Evolutionary conservation across 495 filamentous ascomycete species (phyloP).

Genomic region (Poronia punctata): DNA sequence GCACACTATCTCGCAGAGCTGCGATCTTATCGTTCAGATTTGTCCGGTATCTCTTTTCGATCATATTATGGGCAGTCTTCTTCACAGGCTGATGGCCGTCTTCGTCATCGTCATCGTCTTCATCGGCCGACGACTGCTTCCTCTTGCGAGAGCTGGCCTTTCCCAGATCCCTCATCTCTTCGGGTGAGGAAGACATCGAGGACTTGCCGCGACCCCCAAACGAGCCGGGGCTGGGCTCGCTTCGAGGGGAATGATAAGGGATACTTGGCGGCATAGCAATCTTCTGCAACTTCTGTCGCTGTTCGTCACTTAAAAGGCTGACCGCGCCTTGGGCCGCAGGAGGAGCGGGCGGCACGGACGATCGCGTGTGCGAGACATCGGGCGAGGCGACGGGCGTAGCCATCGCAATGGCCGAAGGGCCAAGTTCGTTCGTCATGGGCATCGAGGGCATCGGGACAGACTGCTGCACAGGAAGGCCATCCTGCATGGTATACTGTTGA

Average conservation of each 20-base stretch:
- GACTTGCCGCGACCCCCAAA: constrained; percentile 34
- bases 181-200: constrained; percentile 41
- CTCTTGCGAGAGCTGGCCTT: constrained; percentile 52
- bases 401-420: constrained; percentile 8
- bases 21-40: constrained; percentile 97
- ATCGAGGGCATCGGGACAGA: constrained; percentile 7
- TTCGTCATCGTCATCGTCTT: constrained; percentile 43
- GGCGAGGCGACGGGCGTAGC: constrained; percentile 8
- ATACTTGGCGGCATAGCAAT: constrained; percentile 53
- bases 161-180: constrained; percentile 31
- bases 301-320: constrained; percentile 35
- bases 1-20: constrained; percentile 81
- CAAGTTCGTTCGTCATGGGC: constrained; percentile 10
- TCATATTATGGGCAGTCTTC: constrained; percentile 95
- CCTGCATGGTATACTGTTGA: constrained; percentile 17
- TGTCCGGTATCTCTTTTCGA: constrained; percentile 92
- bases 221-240: constrained; percentile 43
- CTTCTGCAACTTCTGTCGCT: constrained; percentile 45
- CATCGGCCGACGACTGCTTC: constrained; percentile 52
- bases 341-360: too few species aligned
- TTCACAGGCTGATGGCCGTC: constrained; percentile 70
- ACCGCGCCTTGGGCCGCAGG: background rate
- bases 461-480: constrained; percentile 16
- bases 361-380: constrained; percentile 3
- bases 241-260: constrained; percentile 47